A percentile compares a stretch with the other conserved stretches of the same genome.
Conservation (phyloP, 2,329 filamentous ascomycete species). For the Penicillium occitanis region DNA sequence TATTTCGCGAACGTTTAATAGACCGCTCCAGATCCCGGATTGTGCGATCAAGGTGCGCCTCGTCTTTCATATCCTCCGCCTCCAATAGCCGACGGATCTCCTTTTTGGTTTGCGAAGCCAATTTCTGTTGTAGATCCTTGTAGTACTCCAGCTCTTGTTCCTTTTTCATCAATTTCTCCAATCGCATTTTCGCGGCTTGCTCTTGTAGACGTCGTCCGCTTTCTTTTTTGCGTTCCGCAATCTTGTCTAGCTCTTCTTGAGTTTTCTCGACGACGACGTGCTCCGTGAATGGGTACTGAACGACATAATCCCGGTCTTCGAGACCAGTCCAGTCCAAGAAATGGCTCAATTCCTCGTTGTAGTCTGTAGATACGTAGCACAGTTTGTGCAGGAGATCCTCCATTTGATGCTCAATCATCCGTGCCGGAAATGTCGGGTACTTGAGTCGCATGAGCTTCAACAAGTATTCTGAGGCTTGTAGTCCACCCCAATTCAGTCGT, state of each 20-base stretch:
- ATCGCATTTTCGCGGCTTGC: constrained; percentile 93
- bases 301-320: constrained; percentile 81
- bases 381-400: constrained; percentile 85
- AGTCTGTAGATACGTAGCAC: constrained; percentile 84
- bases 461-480: constrained; percentile 85
- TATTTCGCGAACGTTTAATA: constrained; percentile 85
- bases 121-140: constrained; percentile 72
- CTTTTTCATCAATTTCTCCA: constrained; percentile 93
- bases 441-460: constrained; percentile 86
- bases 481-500: constrained; percentile 91
- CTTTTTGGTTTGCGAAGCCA: constrained; percentile 81
- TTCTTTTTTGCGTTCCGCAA: constrained; percentile 93
- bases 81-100: constrained; percentile 84
- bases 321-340: constrained; percentile 91
- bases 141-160: constrained; percentile 95
- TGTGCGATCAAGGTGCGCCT: constrained; percentile 76
- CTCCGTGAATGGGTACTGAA: constrained; percentile 93
- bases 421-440: constrained; percentile 84
- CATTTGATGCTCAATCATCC: constrained; percentile 80
- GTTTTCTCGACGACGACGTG: constrained; percentile 88
- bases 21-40: constrained; percentile 88
- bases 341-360: constrained; percentile 70
- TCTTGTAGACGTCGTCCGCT: constrained; percentile 88
- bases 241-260: constrained; percentile 84
- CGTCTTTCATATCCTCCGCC: constrained; percentile 87